Percentiles rank a stretch among this genome's conserved stretches.
These are phyloP conservation scores for Xylaria bambusicola DNA, from an alignment of 495 filamentous ascomycete genomes.

Conservation along the genomic window DNA sequence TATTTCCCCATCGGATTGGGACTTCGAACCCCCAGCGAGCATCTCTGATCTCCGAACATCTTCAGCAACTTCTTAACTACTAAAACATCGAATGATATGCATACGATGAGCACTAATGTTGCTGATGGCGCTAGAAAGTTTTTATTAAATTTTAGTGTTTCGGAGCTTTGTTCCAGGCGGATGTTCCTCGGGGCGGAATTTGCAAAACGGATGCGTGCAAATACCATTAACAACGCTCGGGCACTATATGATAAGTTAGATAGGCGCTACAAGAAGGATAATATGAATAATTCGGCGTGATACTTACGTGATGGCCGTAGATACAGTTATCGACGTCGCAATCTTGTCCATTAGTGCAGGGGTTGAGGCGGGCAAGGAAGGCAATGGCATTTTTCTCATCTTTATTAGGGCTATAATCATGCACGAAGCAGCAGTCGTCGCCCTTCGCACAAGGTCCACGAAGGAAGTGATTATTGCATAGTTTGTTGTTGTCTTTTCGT, in stretches of 20 bases:
- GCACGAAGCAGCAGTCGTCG: conserved; percentile 72
- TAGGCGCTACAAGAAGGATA: background rate
- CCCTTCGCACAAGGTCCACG: conserved; percentile 72
- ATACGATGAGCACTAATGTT: background rate
- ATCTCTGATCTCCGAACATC: background rate
- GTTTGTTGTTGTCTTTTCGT: conserved; percentile 71
- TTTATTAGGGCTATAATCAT: conserved; percentile 68
- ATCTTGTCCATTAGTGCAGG: conserved; percentile 70
- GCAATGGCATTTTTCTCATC: conserved; percentile 68
- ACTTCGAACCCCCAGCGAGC: too few species aligned
- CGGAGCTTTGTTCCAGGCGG: conserved; percentile 52
- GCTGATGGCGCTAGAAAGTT: background rate
- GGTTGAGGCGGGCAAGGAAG: conserved; percentile 74
- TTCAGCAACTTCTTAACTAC: background rate
- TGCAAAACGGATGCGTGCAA: conserved; percentile 48
- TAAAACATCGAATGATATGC: conserved; percentile 2
- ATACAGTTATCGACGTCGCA: conserved; percentile 80
- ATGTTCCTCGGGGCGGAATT: conserved; percentile 49
- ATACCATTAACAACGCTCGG: conserved; percentile 42
- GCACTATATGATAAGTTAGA: conserved; percentile 31
- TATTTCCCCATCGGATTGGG: too few species aligned
- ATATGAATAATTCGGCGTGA: background rate
- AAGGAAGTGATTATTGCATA: conserved; percentile 86
- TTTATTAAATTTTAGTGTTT: conserved; percentile 27
- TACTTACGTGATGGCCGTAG: conserved; percentile 69